Conservation (phyloP, 2,329 filamentous ascomycete species). For the Fusarium falciforme region DNA sequence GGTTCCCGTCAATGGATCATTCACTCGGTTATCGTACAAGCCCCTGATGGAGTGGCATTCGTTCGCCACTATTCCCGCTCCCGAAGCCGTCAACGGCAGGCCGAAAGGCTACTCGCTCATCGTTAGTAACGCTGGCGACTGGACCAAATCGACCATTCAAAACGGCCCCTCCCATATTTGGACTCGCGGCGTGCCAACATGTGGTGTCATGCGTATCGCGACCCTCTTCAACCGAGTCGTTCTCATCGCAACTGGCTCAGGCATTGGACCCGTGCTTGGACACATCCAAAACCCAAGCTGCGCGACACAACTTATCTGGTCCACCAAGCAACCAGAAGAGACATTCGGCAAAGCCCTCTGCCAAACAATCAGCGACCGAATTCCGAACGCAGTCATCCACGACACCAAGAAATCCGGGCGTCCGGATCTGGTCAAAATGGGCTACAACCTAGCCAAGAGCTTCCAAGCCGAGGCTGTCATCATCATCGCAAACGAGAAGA, state of each 20-base stretch:
- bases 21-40: constrained; percentile 67
- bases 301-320: constrained; percentile 74
- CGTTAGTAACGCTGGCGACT: constrained; percentile 80
- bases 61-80: constrained; percentile 78
- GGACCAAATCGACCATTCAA: constrained; percentile 75
- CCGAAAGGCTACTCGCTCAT: constrained; percentile 71
- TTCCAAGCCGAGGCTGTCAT: constrained; percentile 76
- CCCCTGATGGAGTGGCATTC: constrained; percentile 79
- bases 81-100: constrained; percentile 46
- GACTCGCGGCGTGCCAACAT: constrained; percentile 74
- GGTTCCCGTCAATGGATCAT: constrained; percentile 61
- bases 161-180: constrained; percentile 71
- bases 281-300: constrained; percentile 63
- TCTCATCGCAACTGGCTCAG: constrained; percentile 78
- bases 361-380: constrained; percentile 64
- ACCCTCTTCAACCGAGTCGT: constrained; percentile 74
- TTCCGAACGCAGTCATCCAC: constrained; percentile 73
- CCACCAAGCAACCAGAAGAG: constrained; percentile 67
- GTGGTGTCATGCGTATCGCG: constrained; percentile 75
- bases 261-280: constrained; percentile 76
- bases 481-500: constrained; percentile 75
- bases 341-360: constrained; percentile 72
- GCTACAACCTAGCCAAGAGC: constrained; percentile 65
- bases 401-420: constrained; percentile 71
- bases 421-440: constrained; percentile 64